A percentile compares a stretch with the other conserved stretches of the same genome.
These are phyloP conservation scores for Sanchytrium tribonematis DNA, from an alignment of 371 early-diverging fungal genomes.

Conservation along the genomic window DNA sequence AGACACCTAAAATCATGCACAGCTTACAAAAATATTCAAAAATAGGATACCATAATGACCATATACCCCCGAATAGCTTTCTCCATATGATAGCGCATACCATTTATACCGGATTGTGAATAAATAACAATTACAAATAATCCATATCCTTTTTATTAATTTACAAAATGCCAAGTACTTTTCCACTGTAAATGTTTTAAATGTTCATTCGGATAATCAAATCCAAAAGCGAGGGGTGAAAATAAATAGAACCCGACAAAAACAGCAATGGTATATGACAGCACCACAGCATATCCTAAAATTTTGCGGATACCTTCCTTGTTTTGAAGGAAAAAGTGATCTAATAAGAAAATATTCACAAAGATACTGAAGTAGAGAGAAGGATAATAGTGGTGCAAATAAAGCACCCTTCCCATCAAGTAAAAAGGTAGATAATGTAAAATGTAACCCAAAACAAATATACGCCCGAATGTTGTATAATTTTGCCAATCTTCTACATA, in stretches of 20 bases:
- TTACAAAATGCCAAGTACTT: neutral
- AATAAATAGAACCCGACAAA: conserved; percentile 1
- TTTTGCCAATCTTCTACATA: neutral
- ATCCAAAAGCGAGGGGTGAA: conserved; percentile 1
- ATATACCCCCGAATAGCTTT: too few relatives aligned
- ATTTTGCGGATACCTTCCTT: neutral
- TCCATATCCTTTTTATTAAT: neutral
- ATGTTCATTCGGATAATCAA: neutral
- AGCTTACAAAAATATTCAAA: neutral
- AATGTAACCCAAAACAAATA: conserved; percentile 58
- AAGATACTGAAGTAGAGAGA: conserved; percentile 80
- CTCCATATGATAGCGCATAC: too few relatives aligned
- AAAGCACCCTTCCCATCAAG: conserved; percentile 75
- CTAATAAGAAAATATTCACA: conserved; percentile 34
- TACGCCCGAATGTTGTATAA: conserved; percentile 21
- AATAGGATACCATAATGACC: neutral
- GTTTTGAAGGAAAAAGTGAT: conserved; percentile 24
- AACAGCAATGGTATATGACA: neutral
- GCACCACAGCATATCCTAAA: neutral
- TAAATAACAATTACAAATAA: too few relatives aligned
- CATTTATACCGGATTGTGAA: too few relatives aligned
- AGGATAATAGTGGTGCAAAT: conserved; percentile 93
- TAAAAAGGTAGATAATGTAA: conserved; percentile 91
- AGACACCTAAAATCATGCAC: too few relatives aligned
- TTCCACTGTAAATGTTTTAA: neutral